phyloP scores from a whole-genome alignment of 768 basidiomycete genomes.

The Fomitopsis pulvina region DNA sequence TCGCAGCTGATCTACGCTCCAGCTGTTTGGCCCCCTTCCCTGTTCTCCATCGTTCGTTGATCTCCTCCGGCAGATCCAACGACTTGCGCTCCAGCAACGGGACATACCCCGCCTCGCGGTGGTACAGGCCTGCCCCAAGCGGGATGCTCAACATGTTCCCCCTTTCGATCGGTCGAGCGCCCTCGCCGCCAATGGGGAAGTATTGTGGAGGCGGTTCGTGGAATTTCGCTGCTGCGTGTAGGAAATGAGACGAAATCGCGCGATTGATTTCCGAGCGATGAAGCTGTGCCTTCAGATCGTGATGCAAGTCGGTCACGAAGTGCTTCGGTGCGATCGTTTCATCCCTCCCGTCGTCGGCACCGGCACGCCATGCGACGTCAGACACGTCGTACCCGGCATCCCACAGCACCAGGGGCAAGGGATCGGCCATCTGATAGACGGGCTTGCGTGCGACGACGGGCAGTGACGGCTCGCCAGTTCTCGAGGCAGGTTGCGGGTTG shows the following conservation, averaged over 20 bases:
- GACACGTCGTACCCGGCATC: slow-evolving; percentile 69
- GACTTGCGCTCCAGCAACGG: slow-evolving; percentile 63
- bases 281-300: slow-evolving; percentile 47
- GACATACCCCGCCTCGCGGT: slow-evolving; percentile 55
- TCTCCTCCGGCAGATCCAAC: slow-evolving; percentile 61
- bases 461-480: slow-evolving; percentile 28
- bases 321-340: slow-evolving; percentile 12
- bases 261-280: slow-evolving; percentile 59
- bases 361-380: slow-evolving; percentile 69
- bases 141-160: slow-evolving; percentile 43
- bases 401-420: slow-evolving; percentile 86
- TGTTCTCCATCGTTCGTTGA: slow-evolving; percentile 73
- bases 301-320: slow-evolving; percentile 34
- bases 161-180: slow-evolving; percentile 3
- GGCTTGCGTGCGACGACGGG: slow-evolving; percentile 69
- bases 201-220: slow-evolving; percentile 36
- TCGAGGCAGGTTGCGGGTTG: slow-evolving; percentile 30
- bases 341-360: slow-evolving; percentile 31
- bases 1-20: slow-evolving; percentile 4
- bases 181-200: slow-evolving; percentile 28
- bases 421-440: slow-evolving; percentile 91
- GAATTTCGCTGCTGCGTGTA: slow-evolving; percentile 44
- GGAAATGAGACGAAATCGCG: slow-evolving; percentile 60
- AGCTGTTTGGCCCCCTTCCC: slow-evolving; percentile 51
- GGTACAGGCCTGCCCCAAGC: slow-evolving; percentile 65